Evolutionary conservation across 2,329 filamentous ascomycete species (phyloP), one percentile per base, ranked within the genome.

Genomic region (Colletotrichum theobromicola): DNA sequence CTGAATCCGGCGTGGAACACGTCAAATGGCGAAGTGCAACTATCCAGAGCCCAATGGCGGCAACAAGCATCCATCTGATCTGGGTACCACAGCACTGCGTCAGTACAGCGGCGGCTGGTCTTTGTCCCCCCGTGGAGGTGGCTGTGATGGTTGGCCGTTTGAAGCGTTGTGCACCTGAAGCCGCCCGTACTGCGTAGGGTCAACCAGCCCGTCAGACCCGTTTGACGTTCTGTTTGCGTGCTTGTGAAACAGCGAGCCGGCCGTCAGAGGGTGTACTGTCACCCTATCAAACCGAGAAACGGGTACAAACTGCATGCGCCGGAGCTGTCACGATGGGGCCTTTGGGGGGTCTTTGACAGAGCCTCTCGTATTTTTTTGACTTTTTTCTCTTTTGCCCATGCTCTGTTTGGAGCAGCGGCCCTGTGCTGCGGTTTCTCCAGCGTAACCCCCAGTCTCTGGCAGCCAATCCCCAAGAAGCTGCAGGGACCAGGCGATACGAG

Each of bases 401-500:
- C 13, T 50, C 24, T 30, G 62, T 74, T 63, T 72, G 26, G 68
- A 62, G 24, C 37, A 55, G 61, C 37, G 42, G 68, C 28, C 72
- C 68, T 72, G 55, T 63, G 62, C 68, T 30, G 62, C 58, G 28
- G 62, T 72, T 55, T 50, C 55, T 74, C 63, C 32, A 63, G 57
- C 68, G 67, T 66, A 32, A 26, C 50, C 72, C 60, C 72, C 46
- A 53, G 72, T 74, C 55, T 7, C 21, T 55, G 32, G 34, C 42
- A 67, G 68, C 72, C 72, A 75, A 75, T 72, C 62, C 62, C 46
- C 57, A 70, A 63, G 32, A 42, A 34, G 55, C 46, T 67, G 69
- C 72, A 75, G 62, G 68, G 72, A 74, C 62, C 62, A 67, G 72
- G 72, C 57, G 16, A 72, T 75, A 72, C 68, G 72, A 75, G 68